Evolutionary conservation across 306 rosid species (phyloP).

Genomic region (Datisca glomerata): DNA sequence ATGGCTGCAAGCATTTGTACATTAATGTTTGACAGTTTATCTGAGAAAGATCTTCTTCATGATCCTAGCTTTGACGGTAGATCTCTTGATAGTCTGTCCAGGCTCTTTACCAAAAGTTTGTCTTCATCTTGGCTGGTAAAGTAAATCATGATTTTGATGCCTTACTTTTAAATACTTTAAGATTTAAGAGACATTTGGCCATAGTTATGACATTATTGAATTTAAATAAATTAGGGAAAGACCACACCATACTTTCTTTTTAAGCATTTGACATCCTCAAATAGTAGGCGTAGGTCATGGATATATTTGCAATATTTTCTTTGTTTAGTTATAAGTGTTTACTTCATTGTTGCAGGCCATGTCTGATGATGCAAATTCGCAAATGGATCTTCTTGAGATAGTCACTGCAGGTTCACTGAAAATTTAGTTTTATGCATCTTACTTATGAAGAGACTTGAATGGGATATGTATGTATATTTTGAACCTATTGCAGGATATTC

Average conservation of each 20-base stretch:
- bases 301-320: no score
- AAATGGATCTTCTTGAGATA: conserved; percentile 70
- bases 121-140: conserved; percentile 51
- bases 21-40: conserved; percentile 57
- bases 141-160: neutral
- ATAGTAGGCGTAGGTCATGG: neutral
- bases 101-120: conserved; percentile 53
- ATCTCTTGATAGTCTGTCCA: conserved; percentile 38
- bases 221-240: neutral
- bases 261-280: neutral
- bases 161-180: neutral
- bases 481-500: conserved; percentile 44
- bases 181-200: neutral
- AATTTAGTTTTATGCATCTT: neutral
- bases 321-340: no score
- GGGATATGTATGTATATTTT: neutral
- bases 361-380: conserved; percentile 22
- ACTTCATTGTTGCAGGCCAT: conserved; percentile 42
- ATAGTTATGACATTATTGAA: neutral
- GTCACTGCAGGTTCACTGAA: conserved; percentile 42
- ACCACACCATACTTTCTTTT: neutral
- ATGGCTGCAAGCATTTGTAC: conserved; percentile 80
- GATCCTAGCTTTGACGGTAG: conserved; percentile 35
- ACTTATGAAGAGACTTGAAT: neutral
- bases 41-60: conserved; percentile 57